Evolutionary conservation across 2,329 filamentous ascomycete genomes (phyloP), one percentile per base, ranked within the genome.

Genomic region (Lasiodiplodia sp.): DNA sequence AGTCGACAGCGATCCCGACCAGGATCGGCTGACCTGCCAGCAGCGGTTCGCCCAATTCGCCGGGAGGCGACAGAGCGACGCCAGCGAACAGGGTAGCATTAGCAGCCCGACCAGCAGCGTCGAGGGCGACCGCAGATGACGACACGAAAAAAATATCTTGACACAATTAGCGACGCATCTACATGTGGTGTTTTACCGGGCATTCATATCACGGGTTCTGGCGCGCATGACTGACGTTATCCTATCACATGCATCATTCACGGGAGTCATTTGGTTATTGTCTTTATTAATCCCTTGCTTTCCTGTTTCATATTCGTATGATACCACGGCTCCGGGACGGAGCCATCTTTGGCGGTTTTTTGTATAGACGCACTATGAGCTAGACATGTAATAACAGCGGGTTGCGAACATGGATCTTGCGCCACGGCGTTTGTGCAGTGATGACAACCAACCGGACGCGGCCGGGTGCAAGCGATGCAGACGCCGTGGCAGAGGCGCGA

Each of bases 231-330:
- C 37, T 66, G 63, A 56, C 52, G 63, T 52, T 65, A 44, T 38
- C 11, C 62, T 47, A 53, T 66, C 52, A 47, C 63, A 56, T 66
- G 63, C 63, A 66, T 56, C 14, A 21, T 18, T 34, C 34, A 52
- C 21, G 28, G 60, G 60, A 52, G 60, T 64, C 60, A 64, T 64
- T 16, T 55, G 34, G 34, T 47, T 51, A 31, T 38, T 57, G 6
- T 31, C 49, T 25, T 40, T 56, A 34, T 56, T 56, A 66, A 56
- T 66, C 37, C 25, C 23, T 47, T 55, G 23, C 28, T 66, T 66
- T 66, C 47, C 34, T 55, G 37, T 55, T 66, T 55, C 63, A 56
- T 66, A 44, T 66, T 55, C 63, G 52, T 66, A 66, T 66, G 63
- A 66, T 66, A 66, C 63, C 63, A 66, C 63, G 63, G 63, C 63